Evolutionary conservation across 352 stramenopile genomes (phyloP), one percentile per base, ranked within the genome.

Genomic region (Phytophthora pluvialis): DNA sequence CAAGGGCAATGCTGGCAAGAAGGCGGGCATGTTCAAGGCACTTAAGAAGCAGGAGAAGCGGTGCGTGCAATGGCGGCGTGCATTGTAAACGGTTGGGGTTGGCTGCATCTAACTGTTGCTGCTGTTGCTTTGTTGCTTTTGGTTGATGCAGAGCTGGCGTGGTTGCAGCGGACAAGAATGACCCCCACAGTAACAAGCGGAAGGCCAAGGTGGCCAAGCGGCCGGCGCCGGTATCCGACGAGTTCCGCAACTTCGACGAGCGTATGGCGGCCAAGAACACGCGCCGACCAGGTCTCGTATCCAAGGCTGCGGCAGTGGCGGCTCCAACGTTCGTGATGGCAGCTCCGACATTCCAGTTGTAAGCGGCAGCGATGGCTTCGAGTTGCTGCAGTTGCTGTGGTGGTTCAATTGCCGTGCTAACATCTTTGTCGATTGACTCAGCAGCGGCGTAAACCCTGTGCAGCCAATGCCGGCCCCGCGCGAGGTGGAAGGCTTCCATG

Each of bases 231-330:
- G 58, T 90, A n/a, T 68, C 83, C 10, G 72, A 86, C 40, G 82
- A 91, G 40, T 86, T 90, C 48, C 82, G 85, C 38, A 91, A 82
- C 59, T 93, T 91, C 73, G 84, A 93, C 62, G 85, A 93, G 64
- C 82, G 85, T 2, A 84, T 93, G 70, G 73, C 77, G 0, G 78
- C 70, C 0, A 80, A 83, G 54, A 81, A 72, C 32, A 49, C 75
- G 2, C 62, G 69, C 5, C 54, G 64, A 16, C 55, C 69, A 40
- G 47, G 70, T 1, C 25, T 55, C 10, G 43, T 45, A 3, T 31
- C 46, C 4, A 86, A 79, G 51, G 44, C 32, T 50, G 32, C 70
- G 18, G 74, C 69, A 0, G 62, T 89, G 4, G 79, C 78, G 1
- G 63, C 82, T 12, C 75, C 83, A 18, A 83, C 80, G 39, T 89